Percentiles rank a stretch among this genome's conserved stretches.
Evolutionary conservation across 345 rosid species (phyloP).

Genomic region (Lepidium aucheri): DNA sequence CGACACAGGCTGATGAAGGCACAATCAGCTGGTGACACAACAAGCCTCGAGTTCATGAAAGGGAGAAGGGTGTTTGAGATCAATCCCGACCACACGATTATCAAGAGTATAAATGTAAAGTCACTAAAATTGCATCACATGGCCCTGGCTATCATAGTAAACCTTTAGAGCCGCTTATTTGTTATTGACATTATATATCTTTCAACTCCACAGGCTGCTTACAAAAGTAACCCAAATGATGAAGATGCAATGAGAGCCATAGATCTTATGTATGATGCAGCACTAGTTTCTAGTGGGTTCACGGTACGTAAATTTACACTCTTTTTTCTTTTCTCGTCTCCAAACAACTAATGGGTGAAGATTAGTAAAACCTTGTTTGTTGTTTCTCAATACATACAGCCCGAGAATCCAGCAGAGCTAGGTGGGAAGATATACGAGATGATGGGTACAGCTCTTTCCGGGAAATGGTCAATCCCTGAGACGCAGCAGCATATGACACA

Average conservation of each 20-base stretch:
- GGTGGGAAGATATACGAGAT: constrained; percentile 97
- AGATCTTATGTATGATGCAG: constrained; percentile 87
- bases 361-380: neutral
- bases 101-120: constrained; percentile 55
- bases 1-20: constrained; percentile 79
- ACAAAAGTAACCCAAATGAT: constrained; percentile 56
- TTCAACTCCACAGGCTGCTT: constrained; percentile 54
- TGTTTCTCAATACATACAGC: constrained; percentile 36
- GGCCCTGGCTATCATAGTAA: neutral
- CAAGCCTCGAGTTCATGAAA: constrained; percentile 88
- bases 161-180: neutral
- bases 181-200: neutral
- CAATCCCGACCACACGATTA: constrained; percentile 84
- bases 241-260: constrained; percentile 75
- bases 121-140: neutral
- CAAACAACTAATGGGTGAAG: neutral
- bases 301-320: constrained; percentile 39
- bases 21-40: constrained; percentile 71
- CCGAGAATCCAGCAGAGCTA: constrained; percentile 88
- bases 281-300: constrained; percentile 87
- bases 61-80: constrained; percentile 96
- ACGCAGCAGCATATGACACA: constrained; percentile 16
- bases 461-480: constrained; percentile 61
- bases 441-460: constrained; percentile 77
- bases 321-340: neutral